These are phyloP conservation scores for Sclerotinia minor DNA, from an alignment of 2,329 filamentous ascomycete species.

Conservation along the genomic window DNA sequence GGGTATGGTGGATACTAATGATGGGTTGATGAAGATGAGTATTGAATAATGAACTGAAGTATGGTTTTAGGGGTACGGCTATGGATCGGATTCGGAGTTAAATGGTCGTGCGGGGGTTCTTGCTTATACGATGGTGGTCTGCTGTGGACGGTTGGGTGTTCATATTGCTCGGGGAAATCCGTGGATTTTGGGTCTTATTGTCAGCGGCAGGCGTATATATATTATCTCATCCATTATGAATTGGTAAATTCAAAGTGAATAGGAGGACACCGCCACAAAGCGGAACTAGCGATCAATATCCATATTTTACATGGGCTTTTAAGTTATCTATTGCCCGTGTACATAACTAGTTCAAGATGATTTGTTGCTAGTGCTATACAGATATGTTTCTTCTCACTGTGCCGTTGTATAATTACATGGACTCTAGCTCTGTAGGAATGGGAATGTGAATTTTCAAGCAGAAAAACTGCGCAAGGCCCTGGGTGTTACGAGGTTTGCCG, in stretches of 20 bases:
- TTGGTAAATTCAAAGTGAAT: not conserved
- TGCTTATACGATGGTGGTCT: not conserved
- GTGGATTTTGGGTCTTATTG: not conserved
- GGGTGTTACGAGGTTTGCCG: too few relatives aligned
- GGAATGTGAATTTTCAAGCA: too few relatives aligned
- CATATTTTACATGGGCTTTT: not conserved
- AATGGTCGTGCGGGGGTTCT: not conserved
- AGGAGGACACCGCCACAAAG: not conserved
- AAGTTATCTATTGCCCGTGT: not conserved
- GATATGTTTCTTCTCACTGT: too few relatives aligned
- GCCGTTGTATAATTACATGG: too few relatives aligned
- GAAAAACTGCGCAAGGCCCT: too few relatives aligned
- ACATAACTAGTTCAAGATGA: too few relatives aligned
- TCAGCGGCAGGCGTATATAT: not conserved
- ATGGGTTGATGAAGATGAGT: constrained; percentile 95
- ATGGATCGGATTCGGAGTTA: not conserved
- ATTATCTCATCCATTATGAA: not conserved
- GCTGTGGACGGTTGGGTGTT: not conserved
- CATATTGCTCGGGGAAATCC: not conserved
- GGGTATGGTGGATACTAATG: constrained; percentile 94
- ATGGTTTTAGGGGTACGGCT: not conserved
- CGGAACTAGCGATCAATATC: not conserved
- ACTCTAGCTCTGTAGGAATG: too few relatives aligned
- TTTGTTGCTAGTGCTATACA: not conserved
- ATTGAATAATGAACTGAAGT: constrained; percentile 63